Conservation (phyloP, 345 rosid genomes). For the Eucalyptus urophylla region DNA sequence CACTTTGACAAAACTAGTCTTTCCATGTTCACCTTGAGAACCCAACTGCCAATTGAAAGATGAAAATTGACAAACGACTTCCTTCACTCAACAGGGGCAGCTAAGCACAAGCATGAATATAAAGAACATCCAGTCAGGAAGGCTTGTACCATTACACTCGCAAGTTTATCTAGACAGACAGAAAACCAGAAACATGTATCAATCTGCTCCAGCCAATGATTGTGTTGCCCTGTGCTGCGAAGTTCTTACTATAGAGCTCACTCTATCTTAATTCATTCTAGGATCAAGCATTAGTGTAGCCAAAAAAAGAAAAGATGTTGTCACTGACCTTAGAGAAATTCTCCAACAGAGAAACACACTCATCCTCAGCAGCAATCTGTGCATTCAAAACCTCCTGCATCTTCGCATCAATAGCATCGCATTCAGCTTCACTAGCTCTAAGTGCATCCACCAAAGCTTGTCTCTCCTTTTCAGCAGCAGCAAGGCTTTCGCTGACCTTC, state of each 20-base stretch:
- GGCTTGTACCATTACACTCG: neutral
- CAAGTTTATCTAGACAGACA: neutral
- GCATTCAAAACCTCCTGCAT: slow-evolving; percentile 46
- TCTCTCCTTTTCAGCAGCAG: slow-evolving; percentile 36
- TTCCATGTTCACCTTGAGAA: neutral
- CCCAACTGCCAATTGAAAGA: neutral
- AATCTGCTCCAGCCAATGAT: neutral
- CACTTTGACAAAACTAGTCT: neutral
- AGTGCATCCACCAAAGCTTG: slow-evolving; percentile 31
- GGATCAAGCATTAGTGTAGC: neutral
- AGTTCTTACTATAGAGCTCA: neutral
- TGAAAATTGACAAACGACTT: neutral
- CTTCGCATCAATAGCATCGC: slow-evolving; percentile 46
- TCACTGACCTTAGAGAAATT: slow-evolving; percentile 40
- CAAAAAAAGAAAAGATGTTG: neutral
- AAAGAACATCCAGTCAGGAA: neutral
- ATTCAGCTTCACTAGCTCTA: slow-evolving; percentile 51
- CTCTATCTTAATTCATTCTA: neutral
- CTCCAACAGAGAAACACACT: slow-evolving; percentile 50
- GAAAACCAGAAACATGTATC: neutral
- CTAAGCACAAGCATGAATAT: neutral
- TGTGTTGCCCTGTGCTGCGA: neutral
- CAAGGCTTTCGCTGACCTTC: slow-evolving; percentile 62
- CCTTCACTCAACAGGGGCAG: neutral
- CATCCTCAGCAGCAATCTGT: slow-evolving; percentile 65